Base-by-base conservation (phyloP, 345 rosid genomes). In the Limnanthes douglasii region DNA sequence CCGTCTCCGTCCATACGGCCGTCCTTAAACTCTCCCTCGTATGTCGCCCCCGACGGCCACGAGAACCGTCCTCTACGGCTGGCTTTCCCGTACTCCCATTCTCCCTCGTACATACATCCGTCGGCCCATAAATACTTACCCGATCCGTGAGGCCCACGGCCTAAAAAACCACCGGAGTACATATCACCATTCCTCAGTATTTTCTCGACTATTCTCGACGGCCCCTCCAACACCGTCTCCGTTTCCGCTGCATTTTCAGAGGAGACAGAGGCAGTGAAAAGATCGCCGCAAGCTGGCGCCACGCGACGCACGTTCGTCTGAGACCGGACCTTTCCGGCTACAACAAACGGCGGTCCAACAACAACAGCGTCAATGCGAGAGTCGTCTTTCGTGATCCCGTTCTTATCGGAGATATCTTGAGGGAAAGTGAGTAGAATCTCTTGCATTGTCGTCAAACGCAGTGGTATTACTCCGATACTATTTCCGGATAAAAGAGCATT, bases 31-130 rank as follows among this genome's bases (percentile, higher is more conserved):
- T 67, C 64, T 4, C 93, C 93, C 50, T 79, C 78, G 34, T 69
- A 79, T 2, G 72, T 67, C 0, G 93, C 86, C 1, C 86, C 86
- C 0, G 86, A 69, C 0, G 93, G 82, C 93, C 93, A 75, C 1
- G 82, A 66, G 49, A 75, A 79, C 41, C 65, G 60, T 2, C 93
- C 93, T 14, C 48, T 56, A 4, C 93, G 82, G n/a, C 48, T 46
- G 13, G 78, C 69, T 46, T 43, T 72, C 11, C 86, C 86, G 15
- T 42, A 39, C 45, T 37, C 36, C 93, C 93, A 79, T 28, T 75
- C 74, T 0, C 93, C 86, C 19, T 67, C 70, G 48, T 75, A 75
- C 78, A 79, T 72, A 29, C 86, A 75, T 5, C 86, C 86, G 27
- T 79, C 82, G 4, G 58, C 54, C 93, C 86, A 75, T 1, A 75